Base-by-base conservation (phyloP, 2,329 filamentous ascomycete genomes). In the Dactylellina sp. region DNA sequence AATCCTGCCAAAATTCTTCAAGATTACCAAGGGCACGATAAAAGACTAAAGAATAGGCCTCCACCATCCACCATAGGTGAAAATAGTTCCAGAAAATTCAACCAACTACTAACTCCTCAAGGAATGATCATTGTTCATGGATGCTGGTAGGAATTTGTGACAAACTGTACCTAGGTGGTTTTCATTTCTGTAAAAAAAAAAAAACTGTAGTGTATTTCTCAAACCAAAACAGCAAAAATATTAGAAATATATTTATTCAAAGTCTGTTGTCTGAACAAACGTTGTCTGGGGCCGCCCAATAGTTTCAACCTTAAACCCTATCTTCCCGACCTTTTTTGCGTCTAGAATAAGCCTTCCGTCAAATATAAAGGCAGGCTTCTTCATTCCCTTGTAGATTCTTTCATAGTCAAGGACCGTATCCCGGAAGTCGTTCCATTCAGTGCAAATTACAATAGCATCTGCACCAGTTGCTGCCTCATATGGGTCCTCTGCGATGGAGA, bases 371-470 rank as follows among this genome's bases (percentile, higher is more conserved):
- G 81, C 84, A 0, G 84, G 84, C 47, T 82, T 81, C 63, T 81
- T 80, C 80, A 85, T 81, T 12, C 79, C 79, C 57, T 81, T 80
- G 3, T 83, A 81, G 12, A 86, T 81, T 32, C 80, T 81, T 22
- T 80, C 78, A 82, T 84, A 85, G 59, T 85, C 83, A 4, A 85
- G 76, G 50, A 81, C 81, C 16, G 75, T 76, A 61, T 77, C 77
- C 24, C 81, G 81, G 78, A 86, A 86, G 63, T 86, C 84, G 59
- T 85, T 84, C 80, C 84, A 86, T 18, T 85, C 85, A 0, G 84
- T 86, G 72, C 85, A 80, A 42, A 87, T 82, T 24, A 86, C 80
- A 3, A 85, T 80, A 0, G 84, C 85, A 52, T 84, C 81, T 0
- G 83, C 82, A 7, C 81, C 81, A 3, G 80, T 77, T 55, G 84